phyloP scores from a whole-genome alignment of 768 basidiomycete species.

The Gymnopilus junonius region DNA sequence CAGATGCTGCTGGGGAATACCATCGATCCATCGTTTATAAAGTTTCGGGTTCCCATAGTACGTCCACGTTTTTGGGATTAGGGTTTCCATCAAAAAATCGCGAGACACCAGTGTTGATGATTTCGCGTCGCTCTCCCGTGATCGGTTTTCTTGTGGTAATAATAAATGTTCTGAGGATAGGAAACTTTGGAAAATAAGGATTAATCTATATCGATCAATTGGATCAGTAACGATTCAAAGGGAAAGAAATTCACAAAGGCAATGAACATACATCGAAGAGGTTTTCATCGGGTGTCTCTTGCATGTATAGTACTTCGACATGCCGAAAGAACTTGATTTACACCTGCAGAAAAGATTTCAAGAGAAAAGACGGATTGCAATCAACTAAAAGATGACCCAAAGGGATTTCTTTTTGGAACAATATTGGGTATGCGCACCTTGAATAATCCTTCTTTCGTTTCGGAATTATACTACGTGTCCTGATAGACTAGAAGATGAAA shows the following conservation, averaged over 20 bases:
- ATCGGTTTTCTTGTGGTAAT: background rate
- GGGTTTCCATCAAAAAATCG: background rate
- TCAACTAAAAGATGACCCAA: background rate
- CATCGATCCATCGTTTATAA: background rate
- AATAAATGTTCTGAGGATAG: background rate
- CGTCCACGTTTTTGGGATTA: background rate
- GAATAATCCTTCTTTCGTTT: background rate
- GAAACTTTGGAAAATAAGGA: background rate
- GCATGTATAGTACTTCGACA: background rate
- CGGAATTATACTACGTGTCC: background rate
- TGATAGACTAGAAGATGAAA: background rate
- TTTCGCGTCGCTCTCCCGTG: background rate
- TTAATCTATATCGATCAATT: background rate
- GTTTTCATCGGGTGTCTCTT: background rate
- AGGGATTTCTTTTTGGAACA: background rate
- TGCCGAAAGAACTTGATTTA: background rate
- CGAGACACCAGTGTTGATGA: background rate
- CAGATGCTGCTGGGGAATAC: background rate
- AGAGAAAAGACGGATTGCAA: background rate
- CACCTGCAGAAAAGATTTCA: background rate
- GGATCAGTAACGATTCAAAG: background rate
- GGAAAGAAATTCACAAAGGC: background rate
- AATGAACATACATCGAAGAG: background rate
- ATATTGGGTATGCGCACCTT: background rate
- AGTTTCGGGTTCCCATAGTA: background rate